Evolutionary conservation across 805 yeast species (phyloP).

Genomic region (Nakazawaea ishiwadae): DNA sequence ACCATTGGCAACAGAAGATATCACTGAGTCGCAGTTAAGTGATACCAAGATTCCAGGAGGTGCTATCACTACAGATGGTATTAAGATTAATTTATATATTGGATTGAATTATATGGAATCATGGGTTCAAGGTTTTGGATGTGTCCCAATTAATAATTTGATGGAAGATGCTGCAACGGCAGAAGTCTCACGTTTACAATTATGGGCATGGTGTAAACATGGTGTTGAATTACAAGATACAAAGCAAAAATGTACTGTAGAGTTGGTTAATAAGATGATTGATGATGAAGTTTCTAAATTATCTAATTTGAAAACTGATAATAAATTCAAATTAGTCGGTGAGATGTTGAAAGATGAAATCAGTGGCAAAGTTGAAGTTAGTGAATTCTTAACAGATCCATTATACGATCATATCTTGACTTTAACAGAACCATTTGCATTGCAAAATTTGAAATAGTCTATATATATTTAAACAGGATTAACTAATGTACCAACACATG

Average conservation of each 20-base stretch:
- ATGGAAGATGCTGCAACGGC: constrained; percentile 94
- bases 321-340: constrained; percentile 67
- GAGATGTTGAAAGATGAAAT: constrained; percentile 70
- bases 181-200: constrained; percentile 78
- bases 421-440: constrained; percentile 26
- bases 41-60: constrained; percentile 62
- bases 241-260: constrained; percentile 54
- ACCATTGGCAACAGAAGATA: constrained; percentile 16
- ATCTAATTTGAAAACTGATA: constrained; percentile 45
- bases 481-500: constrained; percentile 69
- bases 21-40: constrained; percentile 54
- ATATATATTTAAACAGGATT: constrained; percentile 23
- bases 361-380: constrained; percentile 58
- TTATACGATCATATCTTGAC: constrained; percentile 71
- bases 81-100: constrained; percentile 65
- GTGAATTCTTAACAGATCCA: constrained; percentile 73
- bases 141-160: constrained; percentile 79
- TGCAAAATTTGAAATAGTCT: constrained; percentile 22
- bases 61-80: constrained; percentile 64
- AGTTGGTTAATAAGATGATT: constrained; percentile 50
- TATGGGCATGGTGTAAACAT: constrained; percentile 82
- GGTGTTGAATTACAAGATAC: constrained; percentile 55
- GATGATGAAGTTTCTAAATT: constrained; percentile 57
- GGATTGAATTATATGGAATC: constrained; percentile 82
- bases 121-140: constrained; percentile 80